phyloP scores from a whole-genome alignment of 345 rosid genomes.

The Citropsis articulata region DNA sequence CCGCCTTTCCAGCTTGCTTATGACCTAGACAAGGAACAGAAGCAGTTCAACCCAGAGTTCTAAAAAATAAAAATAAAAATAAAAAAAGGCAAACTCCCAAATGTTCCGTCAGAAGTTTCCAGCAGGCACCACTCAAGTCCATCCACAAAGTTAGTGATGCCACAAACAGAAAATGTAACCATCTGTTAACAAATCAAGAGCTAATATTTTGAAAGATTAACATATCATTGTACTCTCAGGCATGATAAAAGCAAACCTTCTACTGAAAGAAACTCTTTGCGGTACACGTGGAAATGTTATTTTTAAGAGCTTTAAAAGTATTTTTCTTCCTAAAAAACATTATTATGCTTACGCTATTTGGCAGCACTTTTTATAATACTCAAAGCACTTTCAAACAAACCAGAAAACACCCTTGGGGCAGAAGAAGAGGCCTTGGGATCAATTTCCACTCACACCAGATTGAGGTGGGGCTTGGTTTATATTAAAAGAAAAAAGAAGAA shows the following conservation, averaged over 20 bases:
- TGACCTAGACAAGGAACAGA: slow-evolving; percentile 24
- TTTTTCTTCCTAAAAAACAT: not conserved
- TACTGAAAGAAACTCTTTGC: not conserved
- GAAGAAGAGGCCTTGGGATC: no score
- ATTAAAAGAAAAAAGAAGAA: no score
- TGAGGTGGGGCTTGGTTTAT: no score
- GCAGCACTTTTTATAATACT: not conserved
- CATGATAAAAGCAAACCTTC: not conserved
- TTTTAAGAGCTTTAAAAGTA: not conserved
- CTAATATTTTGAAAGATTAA: not conserved
- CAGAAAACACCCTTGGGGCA: not conserved
- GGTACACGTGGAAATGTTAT: no score
- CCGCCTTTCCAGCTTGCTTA: slow-evolving; percentile 47
- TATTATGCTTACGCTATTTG: not conserved
- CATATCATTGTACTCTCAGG: not conserved
- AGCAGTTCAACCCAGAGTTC: not conserved
- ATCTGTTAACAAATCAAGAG: not conserved
- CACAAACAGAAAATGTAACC: not conserved
- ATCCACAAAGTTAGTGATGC: not conserved
- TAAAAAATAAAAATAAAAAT: not conserved
- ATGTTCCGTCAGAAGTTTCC: not conserved
- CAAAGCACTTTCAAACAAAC: not conserved
- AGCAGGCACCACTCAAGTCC: not conserved
- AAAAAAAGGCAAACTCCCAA: not conserved
- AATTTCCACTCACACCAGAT: no score